phyloP scores from a whole-genome alignment of 1,284 basidiomycete genomes.

The Apiotrichum porosum region DNA sequence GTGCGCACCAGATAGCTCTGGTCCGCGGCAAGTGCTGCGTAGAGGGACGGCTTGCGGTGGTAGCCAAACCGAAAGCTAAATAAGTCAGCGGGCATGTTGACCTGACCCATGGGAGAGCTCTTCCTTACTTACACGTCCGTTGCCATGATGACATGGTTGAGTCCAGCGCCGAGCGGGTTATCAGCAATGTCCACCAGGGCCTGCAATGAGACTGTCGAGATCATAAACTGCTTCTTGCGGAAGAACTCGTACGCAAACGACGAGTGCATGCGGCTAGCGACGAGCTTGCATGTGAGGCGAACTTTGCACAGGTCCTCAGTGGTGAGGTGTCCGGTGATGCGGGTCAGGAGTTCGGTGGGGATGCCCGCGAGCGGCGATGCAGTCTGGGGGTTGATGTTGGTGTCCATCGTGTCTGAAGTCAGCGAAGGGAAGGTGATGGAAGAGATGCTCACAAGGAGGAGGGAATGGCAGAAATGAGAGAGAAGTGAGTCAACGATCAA shows the following conservation, averaged over 20 bases:
- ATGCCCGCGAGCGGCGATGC: slow-evolving; percentile 6
- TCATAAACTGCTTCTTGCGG: slow-evolving; percentile 16
- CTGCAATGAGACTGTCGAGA: slow-evolving; percentile 4
- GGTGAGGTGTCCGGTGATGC: slow-evolving; percentile 5
- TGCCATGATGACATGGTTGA: slow-evolving; percentile 8
- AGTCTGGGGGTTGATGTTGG: background rate
- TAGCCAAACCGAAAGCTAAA: no score
- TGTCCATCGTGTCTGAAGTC: no score
- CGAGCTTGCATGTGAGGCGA: slow-evolving; percentile 8
- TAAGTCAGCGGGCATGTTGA: no score
- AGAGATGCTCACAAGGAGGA: no score
- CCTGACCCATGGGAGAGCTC: no score
- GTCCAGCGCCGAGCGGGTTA: slow-evolving; percentile 1
- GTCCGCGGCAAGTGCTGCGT: no score
- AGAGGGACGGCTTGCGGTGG: no score
- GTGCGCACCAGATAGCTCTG: slow-evolving; percentile 4
- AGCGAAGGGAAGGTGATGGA: no score
- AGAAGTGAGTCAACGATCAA: no score
- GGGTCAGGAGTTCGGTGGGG: slow-evolving; percentile 10
- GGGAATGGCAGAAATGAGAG: no score
- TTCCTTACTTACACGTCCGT: slow-evolving; percentile 4
- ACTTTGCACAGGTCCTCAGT: slow-evolving; percentile 6
- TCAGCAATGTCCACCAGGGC: slow-evolving; percentile 9
- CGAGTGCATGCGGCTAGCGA: slow-evolving; percentile 7
- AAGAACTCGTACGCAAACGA: slow-evolving; percentile 13